Evolutionary conservation across 129 eudicot genomes (phyloP), one percentile per base, ranked within the genome.

Genomic region (Scalesia atractyloides): DNA sequence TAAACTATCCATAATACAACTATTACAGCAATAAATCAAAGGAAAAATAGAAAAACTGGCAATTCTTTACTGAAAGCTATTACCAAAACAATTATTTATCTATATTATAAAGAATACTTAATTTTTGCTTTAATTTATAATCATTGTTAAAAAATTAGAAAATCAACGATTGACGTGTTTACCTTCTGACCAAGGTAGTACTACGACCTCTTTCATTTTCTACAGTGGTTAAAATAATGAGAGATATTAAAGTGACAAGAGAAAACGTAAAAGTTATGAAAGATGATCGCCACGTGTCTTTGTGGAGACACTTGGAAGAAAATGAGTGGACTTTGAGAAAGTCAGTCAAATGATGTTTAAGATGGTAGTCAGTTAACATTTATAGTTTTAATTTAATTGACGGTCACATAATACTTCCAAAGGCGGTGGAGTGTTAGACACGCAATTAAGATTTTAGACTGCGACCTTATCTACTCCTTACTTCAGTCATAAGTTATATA

Each of bases 391-490:
- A 33, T 2, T 33, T 36, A 37, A 37, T 37, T 37, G 8, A 37
- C 8, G 44, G 15, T 69, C 64, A 12, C 52, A 46, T 62, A 84
- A 56, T 30, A 64, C 74, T 65, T 74, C 83, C 85, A 68, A 85
- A 22, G 87, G 79, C 85, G 91, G 83, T 86, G 83, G 91, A 83
- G 76, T 83, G 76, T 77, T 75, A 69, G 70, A 72, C 73, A 81
- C 81, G 81, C 80, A 74, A 66, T 56, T 36, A 75, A 58, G 44
- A 37, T 37, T 37, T 37, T 37, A 37, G 48, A 68, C 53, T 61
- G 36, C 64, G 70, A 69, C 60, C 49, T 57, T 22, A 41, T 64
- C 68, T 47, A 76, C 71, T 20, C 53, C 64, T 69, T 30, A 59
- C 75, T 52, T 54, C 50, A n/a, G 16, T n/a, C 34, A 12, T 12